Conservation (phyloP, 2,329 filamentous ascomycete genomes). For the Aspergillus texensis region DNA sequence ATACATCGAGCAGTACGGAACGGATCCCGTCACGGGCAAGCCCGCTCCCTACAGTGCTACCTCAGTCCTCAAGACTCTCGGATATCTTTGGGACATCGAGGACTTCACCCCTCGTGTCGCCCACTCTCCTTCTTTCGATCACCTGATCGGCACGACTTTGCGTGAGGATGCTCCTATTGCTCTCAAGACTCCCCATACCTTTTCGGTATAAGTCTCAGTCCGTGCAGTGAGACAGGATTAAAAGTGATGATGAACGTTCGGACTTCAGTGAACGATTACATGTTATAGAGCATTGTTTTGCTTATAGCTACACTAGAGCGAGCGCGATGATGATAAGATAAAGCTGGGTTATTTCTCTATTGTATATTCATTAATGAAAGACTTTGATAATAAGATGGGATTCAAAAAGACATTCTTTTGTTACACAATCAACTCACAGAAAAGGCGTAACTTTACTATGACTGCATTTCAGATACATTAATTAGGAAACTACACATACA, state of each 20-base stretch:
- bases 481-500: too few relatives aligned
- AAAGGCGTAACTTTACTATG: background rate
- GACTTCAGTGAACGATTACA: background rate
- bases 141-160: conserved; percentile 24
- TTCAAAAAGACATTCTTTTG: background rate
- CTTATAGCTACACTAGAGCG: background rate
- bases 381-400: background rate
- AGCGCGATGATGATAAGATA: background rate
- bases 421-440: background rate
- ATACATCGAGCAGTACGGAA: conserved; percentile 35
- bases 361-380: background rate
- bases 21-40: conserved; percentile 21
- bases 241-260: background rate
- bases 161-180: conserved; percentile 28
- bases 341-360: background rate
- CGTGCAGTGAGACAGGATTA: background rate
- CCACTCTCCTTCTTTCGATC: conserved; percentile 32
- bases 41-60: conserved; percentile 31
- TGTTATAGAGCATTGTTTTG: background rate
- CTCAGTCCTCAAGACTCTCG: conserved; percentile 33
- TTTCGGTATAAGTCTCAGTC: background rate
- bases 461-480: too few relatives aligned
- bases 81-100: conserved; percentile 40
- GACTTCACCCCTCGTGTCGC: conserved; percentile 34
- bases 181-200: background rate